These are phyloP conservation scores for Umbelopsis ramanniana DNA, from an alignment of 192 early-diverging fungal genomes.

Conservation along the genomic window DNA sequence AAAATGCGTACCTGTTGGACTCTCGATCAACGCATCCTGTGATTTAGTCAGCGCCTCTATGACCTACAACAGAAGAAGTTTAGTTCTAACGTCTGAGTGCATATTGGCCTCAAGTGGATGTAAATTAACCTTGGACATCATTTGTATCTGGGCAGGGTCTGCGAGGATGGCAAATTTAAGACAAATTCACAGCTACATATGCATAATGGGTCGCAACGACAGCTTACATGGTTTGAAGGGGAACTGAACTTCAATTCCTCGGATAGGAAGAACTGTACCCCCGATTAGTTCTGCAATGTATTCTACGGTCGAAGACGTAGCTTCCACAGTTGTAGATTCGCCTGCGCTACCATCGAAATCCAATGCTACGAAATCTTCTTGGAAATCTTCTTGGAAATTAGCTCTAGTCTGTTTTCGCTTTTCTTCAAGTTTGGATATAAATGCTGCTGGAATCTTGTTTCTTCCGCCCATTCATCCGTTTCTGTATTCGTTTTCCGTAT, in stretches of 20 bases:
- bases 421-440: constrained; percentile 2
- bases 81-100: background rate
- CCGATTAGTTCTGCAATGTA: background rate
- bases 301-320: background rate
- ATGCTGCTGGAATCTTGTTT: constrained; percentile 11
- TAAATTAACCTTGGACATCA: constrained; percentile 23
- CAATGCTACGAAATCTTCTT: background rate
- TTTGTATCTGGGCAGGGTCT: constrained; percentile 29
- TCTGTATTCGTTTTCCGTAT: too few species aligned
- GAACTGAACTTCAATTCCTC: constrained; percentile 26
- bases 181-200: background rate
- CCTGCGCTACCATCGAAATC: background rate
- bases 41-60: constrained; percentile 7
- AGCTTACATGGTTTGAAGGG: constrained; percentile 25
- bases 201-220: background rate
- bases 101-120: background rate
- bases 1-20: constrained; percentile 21
- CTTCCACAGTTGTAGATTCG: too few species aligned
- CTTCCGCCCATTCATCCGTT: constrained; percentile 11
- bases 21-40: constrained; percentile 25
- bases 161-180: background rate
- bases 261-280: background rate
- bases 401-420: background rate
- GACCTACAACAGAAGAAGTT: background rate
- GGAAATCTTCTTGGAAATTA: background rate